phyloP scores from a whole-genome alignment of 148 eudicot genomes.

The Oxyria digyna region DNA sequence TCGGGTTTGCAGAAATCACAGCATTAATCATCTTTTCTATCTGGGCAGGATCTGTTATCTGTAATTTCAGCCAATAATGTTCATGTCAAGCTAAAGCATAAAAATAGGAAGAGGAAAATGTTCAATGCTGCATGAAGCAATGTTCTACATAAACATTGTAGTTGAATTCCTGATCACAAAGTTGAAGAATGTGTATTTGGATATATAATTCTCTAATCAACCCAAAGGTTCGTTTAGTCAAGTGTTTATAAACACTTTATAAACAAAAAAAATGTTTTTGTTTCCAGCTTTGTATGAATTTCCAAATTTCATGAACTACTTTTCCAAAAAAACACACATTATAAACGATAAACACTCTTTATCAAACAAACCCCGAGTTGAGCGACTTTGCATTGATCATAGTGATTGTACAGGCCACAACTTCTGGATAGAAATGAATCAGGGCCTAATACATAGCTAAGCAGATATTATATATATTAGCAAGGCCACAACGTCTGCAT shows the following conservation, averaged over 20 bases:
- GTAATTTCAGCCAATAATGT: slow-evolving; percentile 8
- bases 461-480: background rate
- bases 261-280: no score
- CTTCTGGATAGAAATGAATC: no score
- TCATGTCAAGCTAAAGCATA: slow-evolving; percentile 2
- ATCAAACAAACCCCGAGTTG: no score
- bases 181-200: background rate
- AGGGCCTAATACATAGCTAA: background rate
- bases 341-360: no score
- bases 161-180: background rate
- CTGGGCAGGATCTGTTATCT: slow-evolving; percentile 70
- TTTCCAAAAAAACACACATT: no score
- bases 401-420: no score
- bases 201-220: background rate
- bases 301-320: no score
- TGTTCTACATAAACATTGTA: background rate
- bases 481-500: background rate
- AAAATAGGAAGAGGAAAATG: background rate
- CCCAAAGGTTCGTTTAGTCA: no score
- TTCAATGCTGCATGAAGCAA: background rate
- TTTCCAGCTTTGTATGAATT: no score
- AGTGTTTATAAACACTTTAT: no score
- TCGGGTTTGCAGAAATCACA: slow-evolving; percentile 61
- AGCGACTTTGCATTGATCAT: no score
- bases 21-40: slow-evolving; percentile 74